A percentile compares a stretch with the other conserved stretches of the same genome.
Conservation (phyloP, 257 asterid genomes). For the Ajuga chamaepitys region DNA sequence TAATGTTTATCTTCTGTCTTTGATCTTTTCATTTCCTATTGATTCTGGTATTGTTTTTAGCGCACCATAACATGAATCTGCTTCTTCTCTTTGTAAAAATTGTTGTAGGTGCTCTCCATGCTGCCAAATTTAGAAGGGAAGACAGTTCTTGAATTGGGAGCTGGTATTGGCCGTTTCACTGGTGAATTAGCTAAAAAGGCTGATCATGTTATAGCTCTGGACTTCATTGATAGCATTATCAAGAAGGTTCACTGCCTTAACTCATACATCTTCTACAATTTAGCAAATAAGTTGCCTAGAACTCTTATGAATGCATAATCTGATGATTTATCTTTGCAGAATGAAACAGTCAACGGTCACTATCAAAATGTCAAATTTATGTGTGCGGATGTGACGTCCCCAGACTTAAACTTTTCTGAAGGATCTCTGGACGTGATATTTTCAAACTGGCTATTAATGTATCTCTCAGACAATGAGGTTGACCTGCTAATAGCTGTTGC, state of each 20-base stretch:
- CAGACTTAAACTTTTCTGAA: slow-evolving; percentile 56
- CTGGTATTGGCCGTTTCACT: slow-evolving; percentile 99
- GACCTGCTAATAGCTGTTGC: neutral
- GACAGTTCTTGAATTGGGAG: slow-evolving; percentile 88
- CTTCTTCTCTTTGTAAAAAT: neutral
- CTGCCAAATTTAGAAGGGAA: slow-evolving; percentile 85
- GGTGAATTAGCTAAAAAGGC: slow-evolving; percentile 79
- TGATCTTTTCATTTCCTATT: neutral
- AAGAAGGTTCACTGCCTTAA: slow-evolving; percentile 50
- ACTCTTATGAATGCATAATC: neutral
- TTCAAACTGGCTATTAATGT: slow-evolving; percentile 95
- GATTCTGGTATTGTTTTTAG: neutral
- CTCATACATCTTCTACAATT: neutral
- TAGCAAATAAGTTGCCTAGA: neutral
- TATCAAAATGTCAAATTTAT: slow-evolving; percentile 65
- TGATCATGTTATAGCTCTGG: slow-evolving; percentile 64
- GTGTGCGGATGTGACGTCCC: slow-evolving; percentile 92
- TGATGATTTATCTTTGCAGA: slow-evolving; percentile 39
- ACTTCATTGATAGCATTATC: slow-evolving; percentile 79
- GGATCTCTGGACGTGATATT: slow-evolving; percentile 79
- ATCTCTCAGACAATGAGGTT: slow-evolving; percentile 92
- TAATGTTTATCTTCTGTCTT: neutral
- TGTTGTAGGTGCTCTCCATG: slow-evolving; percentile 61
- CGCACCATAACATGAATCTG: neutral
- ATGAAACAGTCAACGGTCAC: slow-evolving; percentile 60